phyloP scores from a whole-genome alignment of 1,139 yeast species.

The Saccharomyces hybrid region DNA sequence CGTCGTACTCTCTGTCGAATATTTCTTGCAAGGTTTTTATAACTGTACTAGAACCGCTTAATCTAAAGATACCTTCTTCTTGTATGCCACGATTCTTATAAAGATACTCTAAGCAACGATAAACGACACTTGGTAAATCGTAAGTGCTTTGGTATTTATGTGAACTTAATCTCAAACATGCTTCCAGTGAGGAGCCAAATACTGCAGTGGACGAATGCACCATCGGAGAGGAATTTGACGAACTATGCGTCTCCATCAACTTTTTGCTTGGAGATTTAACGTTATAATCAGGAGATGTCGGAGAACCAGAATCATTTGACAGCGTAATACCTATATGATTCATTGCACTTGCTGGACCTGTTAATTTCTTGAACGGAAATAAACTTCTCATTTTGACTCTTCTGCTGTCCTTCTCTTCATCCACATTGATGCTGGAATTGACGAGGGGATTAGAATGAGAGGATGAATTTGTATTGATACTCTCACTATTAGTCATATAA shows the following conservation, averaged over 20 bases:
- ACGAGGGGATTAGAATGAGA: constrained; percentile 6
- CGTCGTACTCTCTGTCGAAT: constrained; percentile 59
- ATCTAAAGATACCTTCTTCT: constrained; percentile 86
- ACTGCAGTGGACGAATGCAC: constrained; percentile 25
- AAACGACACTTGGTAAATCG: constrained; percentile 68
- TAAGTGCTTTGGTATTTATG: constrained; percentile 39
- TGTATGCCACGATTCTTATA: constrained; percentile 61
- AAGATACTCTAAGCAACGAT: constrained; percentile 66
- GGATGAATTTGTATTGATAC: constrained; percentile 14
- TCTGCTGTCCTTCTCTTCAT: constrained; percentile 36
- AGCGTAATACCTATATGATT: not conserved
- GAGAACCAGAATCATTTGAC: not conserved
- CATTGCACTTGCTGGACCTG: constrained; percentile 6
- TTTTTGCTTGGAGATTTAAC: constrained; percentile 5
- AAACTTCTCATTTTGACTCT: constrained; percentile 49
- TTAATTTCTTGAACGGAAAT: constrained; percentile 47
- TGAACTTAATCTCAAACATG: constrained; percentile 46
- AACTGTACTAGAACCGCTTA: constrained; percentile 81
- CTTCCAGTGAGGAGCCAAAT: constrained; percentile 60
- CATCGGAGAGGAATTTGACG: constrained; percentile 7
- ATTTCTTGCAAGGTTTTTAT: constrained; percentile 65
- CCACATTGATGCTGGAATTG: constrained; percentile 5
- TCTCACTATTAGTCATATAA: constrained; percentile 7
- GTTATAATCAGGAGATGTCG: not conserved
- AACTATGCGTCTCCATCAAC: constrained; percentile 5